These are phyloP conservation scores for Pythium oligandrum DNA, from an alignment of 352 stramenopile genomes.

Conservation along the genomic window DNA sequence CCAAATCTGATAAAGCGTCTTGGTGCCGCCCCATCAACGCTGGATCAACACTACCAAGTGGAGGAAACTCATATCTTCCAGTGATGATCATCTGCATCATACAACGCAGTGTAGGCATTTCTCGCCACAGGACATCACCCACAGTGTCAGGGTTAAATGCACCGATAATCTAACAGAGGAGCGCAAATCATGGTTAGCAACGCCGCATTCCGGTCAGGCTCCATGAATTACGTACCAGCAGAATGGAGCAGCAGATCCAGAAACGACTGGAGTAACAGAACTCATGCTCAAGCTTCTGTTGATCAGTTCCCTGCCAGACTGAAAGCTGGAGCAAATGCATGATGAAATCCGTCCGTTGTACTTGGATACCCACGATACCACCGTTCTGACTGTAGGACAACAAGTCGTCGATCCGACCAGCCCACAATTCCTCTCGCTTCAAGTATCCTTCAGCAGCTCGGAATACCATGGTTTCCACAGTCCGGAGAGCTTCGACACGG, in stretches of 20 bases:
- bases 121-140: conserved; percentile 67
- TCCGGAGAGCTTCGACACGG: conserved; percentile 65
- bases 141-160: conserved; percentile 76
- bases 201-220: background rate
- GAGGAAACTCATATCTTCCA: conserved; percentile 64
- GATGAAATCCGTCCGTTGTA: conserved; percentile 54
- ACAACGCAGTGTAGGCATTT: conserved; percentile 65
- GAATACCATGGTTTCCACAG: conserved; percentile 72
- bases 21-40: conserved; percentile 60
- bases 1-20: conserved; percentile 42
- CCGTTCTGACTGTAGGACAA: conserved; percentile 45
- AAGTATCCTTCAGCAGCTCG: conserved; percentile 75
- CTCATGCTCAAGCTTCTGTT: conserved; percentile 61
- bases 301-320: conserved; percentile 25
- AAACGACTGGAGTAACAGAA: conserved; percentile 78
- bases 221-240: conserved; percentile 43
- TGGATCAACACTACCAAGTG: conserved; percentile 45
- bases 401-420: conserved; percentile 46
- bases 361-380: conserved; percentile 64
- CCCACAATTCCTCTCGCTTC: conserved; percentile 69
- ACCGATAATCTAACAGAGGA: conserved; percentile 29
- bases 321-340: conserved; percentile 54
- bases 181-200: background rate
- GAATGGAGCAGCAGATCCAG: conserved; percentile 80
- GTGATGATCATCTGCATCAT: conserved; percentile 88